phyloP scores from a whole-genome alignment of 2,329 filamentous ascomycete species.

The Daldinia sp. region DNA sequence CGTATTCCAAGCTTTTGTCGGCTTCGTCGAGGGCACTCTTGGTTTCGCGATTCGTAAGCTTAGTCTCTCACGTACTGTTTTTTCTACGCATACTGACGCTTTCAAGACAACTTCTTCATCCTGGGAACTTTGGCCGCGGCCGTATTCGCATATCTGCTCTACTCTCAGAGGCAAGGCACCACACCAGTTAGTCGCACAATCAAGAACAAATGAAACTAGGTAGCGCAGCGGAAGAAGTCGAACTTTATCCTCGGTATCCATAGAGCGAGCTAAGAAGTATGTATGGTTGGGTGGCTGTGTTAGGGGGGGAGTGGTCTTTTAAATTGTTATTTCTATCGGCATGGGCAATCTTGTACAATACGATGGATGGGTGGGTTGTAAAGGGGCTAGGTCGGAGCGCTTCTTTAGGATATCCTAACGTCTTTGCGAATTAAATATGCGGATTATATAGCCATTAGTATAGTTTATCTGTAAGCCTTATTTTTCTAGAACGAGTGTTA shows the following conservation, averaged over 20 bases:
- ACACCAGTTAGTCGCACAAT: conserved; percentile 38
- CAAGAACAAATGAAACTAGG: conserved; percentile 40
- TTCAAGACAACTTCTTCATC: conserved; percentile 47
- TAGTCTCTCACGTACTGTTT: neutral
- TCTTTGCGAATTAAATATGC: neutral
- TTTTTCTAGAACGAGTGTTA: neutral
- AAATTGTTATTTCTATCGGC: neutral
- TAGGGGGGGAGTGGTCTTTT: neutral
- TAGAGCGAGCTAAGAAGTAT: neutral
- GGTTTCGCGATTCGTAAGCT: conserved; percentile 47
- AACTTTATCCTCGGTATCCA: neutral
- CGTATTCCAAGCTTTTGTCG: conserved; percentile 37
- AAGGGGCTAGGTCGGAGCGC: too few species aligned
- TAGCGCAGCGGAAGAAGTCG: neutral
- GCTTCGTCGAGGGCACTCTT: conserved; percentile 46
- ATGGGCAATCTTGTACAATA: too few species aligned
- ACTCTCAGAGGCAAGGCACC: conserved; percentile 43
- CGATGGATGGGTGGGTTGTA: too few species aligned
- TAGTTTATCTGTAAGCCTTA: neutral
- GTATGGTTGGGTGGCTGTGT: neutral
- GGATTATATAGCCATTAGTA: neutral
- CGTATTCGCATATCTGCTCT: conserved; percentile 44
- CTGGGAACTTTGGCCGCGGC: conserved; percentile 44
- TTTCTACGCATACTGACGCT: conserved; percentile 3
- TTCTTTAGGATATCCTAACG: neutral